Base-by-base conservation (phyloP, 495 filamentous ascomycete genomes). In the Penicillium steckii region DNA sequence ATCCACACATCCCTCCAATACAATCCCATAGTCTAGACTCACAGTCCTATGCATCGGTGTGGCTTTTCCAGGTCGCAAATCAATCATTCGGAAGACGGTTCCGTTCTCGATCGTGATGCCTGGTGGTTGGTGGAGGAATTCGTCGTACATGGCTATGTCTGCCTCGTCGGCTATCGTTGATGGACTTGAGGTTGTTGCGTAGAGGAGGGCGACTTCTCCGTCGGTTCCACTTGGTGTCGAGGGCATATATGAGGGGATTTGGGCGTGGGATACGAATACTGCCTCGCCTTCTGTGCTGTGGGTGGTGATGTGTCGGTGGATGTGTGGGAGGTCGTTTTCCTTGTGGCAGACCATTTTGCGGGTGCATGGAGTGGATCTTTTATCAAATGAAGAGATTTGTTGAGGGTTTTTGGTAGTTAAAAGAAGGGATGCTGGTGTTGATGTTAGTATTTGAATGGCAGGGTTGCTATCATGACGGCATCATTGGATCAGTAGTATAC, bases 1-100 rank as follows among this genome's bases (percentile, higher is more conserved):
- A 66, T 92, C 88, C 46, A 90, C 87, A 55, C 80, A 69, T 0
- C 88, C 88, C 60, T 91, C 86, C 80, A 57, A 67, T 56, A 91
- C 75, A 49, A 89, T 76, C 6, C 85, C 86, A 57, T 88, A 91
- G 53, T 91, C 88, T 1, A 92, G 53, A 5, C 75, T 81, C 46
- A 84, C 77, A 3, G 88, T 89, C 0, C 87, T 75, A 61, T 91
- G 88, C 86, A 91, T 73, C 7, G 73, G 60, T 78, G 44, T 89
- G 76, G 69, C 86, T 83, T 60, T 79, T 77, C 45, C 86, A 75
- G 69, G 89, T 69, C 32, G 86, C 69, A 74, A 86, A 82, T 61
- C 87, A 61, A 48, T 85, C 85, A 44, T 86, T 45, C 65, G 68
- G 51, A 70, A 73, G 0, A 63, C 40, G 3, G 71, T 69, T 35